phyloP scores from a whole-genome alignment of 2,329 filamentous ascomycete species.

The Macroventuria anomochaeta region DNA sequence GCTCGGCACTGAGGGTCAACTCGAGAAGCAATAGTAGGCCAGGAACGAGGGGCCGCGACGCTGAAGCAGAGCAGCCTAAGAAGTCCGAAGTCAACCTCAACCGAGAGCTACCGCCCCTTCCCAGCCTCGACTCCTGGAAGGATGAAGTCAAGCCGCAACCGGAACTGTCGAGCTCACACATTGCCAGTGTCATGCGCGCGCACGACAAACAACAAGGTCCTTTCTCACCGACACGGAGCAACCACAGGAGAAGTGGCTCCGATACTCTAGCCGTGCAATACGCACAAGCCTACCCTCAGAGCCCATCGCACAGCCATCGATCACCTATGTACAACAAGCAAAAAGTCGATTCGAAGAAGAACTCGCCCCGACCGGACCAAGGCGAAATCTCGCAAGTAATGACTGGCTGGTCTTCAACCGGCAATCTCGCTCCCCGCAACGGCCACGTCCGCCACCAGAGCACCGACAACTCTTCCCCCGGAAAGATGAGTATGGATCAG shows the following conservation, averaged over 20 bases:
- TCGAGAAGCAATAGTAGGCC: conserved; percentile 43
- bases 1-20: conserved; percentile 43
- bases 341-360: conserved; percentile 20
- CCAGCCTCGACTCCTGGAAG: conserved; percentile 53
- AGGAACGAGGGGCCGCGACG: conserved; percentile 35
- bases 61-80: conserved; percentile 31
- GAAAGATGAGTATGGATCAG: conserved; percentile 36
- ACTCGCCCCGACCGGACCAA: conserved; percentile 15
- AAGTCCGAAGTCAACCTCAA: conserved; percentile 53
- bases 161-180: conserved; percentile 36
- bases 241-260: conserved; percentile 41
- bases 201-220: conserved; percentile 38
- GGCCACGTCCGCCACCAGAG: conserved; percentile 26
- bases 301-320: conserved; percentile 17
- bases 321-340: conserved; percentile 26
- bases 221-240: conserved; percentile 34
- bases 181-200: conserved; percentile 46
- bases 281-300: conserved; percentile 24
- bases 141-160: conserved; percentile 26
- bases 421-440: conserved; percentile 24
- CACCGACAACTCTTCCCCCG: conserved; percentile 22
- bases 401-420: conserved; percentile 36
- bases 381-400: conserved; percentile 26
- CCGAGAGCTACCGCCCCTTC: conserved; percentile 56
- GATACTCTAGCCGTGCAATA: conserved; percentile 38